Conservation (phyloP, 768 basidiomycete species). For the Daedaleopsis sinensis region DNA sequence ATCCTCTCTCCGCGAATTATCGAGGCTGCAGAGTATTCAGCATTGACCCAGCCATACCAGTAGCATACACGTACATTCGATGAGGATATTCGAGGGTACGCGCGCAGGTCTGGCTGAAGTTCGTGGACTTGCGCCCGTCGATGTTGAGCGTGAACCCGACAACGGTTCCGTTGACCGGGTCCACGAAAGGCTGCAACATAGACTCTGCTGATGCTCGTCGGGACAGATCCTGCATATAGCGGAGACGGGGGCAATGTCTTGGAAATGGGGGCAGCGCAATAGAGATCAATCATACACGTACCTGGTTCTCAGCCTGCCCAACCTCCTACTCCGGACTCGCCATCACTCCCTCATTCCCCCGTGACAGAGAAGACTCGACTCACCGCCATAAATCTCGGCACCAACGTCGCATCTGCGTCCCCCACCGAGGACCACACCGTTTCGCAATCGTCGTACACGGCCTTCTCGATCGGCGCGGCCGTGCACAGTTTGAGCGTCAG, state of each 20-base stretch:
- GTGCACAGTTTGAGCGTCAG: conserved; percentile 47
- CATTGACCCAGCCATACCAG: neutral
- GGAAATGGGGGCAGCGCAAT: neutral
- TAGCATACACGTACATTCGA: conserved; percentile 41
- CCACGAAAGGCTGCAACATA: neutral
- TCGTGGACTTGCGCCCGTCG: conserved; percentile 9
- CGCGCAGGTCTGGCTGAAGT: conserved; percentile 44
- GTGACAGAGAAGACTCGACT: conserved; percentile 5
- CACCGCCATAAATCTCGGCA: conserved; percentile 5
- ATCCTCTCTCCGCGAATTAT: conserved; percentile 50
- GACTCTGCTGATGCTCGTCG: neutral
- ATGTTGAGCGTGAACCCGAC: conserved; percentile 33
- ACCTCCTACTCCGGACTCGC: neutral
- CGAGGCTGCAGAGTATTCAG: conserved; percentile 35
- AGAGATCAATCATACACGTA: neutral
- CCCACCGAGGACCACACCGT: conserved; percentile 12
- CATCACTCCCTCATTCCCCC: neutral
- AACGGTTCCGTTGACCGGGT: conserved; percentile 4
- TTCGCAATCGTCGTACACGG: conserved; percentile 12
- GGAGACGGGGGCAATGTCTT: neutral
- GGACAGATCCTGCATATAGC: neutral
- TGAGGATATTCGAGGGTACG: conserved; percentile 46
- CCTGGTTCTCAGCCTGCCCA: neutral
- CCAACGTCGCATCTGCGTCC: conserved; percentile 3
- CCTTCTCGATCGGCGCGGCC: conserved; percentile 41